These are phyloP conservation scores for Phialemoniopsis sp. DNA, from an alignment of 2,329 filamentous ascomycete species.

Conservation along the genomic window DNA sequence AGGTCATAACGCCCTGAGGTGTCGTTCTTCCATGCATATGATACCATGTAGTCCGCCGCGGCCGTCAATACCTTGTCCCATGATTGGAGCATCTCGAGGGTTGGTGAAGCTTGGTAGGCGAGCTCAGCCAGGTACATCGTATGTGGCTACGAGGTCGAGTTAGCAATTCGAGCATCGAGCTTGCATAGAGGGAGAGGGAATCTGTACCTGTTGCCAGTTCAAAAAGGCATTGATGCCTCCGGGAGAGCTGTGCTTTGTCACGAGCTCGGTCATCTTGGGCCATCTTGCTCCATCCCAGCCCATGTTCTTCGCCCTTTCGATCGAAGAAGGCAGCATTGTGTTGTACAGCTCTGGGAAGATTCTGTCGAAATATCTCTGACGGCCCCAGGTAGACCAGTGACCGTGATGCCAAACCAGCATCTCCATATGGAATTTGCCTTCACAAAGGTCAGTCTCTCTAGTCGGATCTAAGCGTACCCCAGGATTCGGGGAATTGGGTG, in stretches of 20 bases:
- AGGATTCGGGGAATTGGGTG: neutral
- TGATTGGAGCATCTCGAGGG: conserved; percentile 14
- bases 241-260: conserved; percentile 38
- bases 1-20: conserved; percentile 28
- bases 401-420: conserved; percentile 30
- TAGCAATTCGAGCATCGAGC: neutral
- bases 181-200: neutral
- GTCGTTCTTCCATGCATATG: conserved; percentile 23
- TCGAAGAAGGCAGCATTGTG: conserved; percentile 21
- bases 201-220: conserved; percentile 36
- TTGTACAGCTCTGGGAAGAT: conserved; percentile 27
- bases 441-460: neutral
- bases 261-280: conserved; percentile 45
- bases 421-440: conserved; percentile 33
- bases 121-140: conserved; percentile 40
- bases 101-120: conserved; percentile 20
- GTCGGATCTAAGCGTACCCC: neutral
- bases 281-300: conserved; percentile 30
- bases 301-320: conserved; percentile 20
- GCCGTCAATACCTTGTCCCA: conserved; percentile 20
- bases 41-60: conserved; percentile 23
- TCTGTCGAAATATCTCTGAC: conserved; percentile 21
- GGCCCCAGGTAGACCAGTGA: conserved; percentile 29
- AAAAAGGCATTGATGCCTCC: conserved; percentile 45
- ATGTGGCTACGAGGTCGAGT: conserved; percentile 32